Base-by-base conservation (phyloP, 2,329 filamentous ascomycete genomes). In the Botrytis elliptica region DNA sequence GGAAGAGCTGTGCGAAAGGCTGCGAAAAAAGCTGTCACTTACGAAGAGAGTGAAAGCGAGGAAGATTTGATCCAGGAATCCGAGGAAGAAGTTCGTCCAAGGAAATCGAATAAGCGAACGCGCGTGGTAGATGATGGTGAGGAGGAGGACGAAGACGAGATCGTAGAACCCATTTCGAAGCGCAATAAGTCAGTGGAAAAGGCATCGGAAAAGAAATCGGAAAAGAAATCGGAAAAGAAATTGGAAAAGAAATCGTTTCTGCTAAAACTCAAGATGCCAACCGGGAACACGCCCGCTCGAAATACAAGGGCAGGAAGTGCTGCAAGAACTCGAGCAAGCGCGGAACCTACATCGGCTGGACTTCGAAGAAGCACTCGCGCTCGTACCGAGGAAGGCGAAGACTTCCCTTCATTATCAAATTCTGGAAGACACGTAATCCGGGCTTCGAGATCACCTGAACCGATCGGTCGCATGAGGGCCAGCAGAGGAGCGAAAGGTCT, bases 341-440 rank as follows among this genome's bases (percentile, higher is more conserved):
- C 76, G 49, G 78, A 81, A 70, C 77, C 79, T 65, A 74, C 73
- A 70, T 79, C 79, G 73, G 77, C 77, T 66, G 77, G 76, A 20
- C 44, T 74, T 46, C 76, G 80, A 69, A 78, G 79, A 74, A 78
- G 70, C 44, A 81, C 79, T 49, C 77, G 80, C 59, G 80, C 79
- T 68, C 77, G 79, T 69, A 79, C 79, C 9, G 82, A 72, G 88
- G 88, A 89, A 65, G 83, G 84, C 0, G 86, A 87, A 44, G 87
- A 89, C 62, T 84, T 90, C 10, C 80, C 90, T 7, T 88, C 90
- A 77, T 82, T 91, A 22, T 87, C 89, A 9, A 87, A 85, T 77
- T 91, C 89, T 12, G 89, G 89, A n/a, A 86, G 84, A 73, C 89
- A 91, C 76, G 86, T 84, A 3, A 82, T 85, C 44, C 84, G 86